Percentiles rank a stretch among this genome's conserved stretches.
These are phyloP conservation scores for Gynochthodes officinalis DNA, from an alignment of 257 asterid species.

Conservation along the genomic window DNA sequence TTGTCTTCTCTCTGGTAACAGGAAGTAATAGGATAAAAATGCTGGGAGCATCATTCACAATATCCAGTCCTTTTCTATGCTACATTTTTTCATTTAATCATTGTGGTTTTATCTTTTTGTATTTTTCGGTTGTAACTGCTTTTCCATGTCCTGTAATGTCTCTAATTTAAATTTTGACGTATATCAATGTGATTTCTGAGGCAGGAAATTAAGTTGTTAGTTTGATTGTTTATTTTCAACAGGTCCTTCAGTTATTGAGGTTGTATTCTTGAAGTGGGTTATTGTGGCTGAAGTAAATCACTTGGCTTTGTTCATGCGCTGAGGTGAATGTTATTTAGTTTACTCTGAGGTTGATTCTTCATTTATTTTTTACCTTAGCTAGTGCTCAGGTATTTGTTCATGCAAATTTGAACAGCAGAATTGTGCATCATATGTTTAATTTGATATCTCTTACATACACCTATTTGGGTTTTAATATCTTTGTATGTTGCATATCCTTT, in stretches of 20 bases:
- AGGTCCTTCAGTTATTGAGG: conserved; percentile 2
- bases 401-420: background rate
- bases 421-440: background rate
- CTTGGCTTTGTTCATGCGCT: background rate
- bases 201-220: background rate
- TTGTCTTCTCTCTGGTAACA: background rate
- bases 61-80: background rate
- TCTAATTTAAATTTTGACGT: background rate
- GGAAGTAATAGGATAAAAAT: background rate
- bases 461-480: background rate
- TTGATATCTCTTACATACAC: background rate
- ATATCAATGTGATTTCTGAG: background rate
- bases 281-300: background rate
- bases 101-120: background rate
- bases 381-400: background rate
- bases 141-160: background rate
- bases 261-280: background rate
- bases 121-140: background rate
- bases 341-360: background rate
- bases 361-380: background rate
- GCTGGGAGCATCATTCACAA: background rate
- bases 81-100: background rate
- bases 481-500: background rate
- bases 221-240: background rate
- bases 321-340: background rate